A percentile compares a stretch with the other conserved stretches of the same genome.
Conservation (phyloP, 139 green algal species). For the Chlorella sp. region DNA sequence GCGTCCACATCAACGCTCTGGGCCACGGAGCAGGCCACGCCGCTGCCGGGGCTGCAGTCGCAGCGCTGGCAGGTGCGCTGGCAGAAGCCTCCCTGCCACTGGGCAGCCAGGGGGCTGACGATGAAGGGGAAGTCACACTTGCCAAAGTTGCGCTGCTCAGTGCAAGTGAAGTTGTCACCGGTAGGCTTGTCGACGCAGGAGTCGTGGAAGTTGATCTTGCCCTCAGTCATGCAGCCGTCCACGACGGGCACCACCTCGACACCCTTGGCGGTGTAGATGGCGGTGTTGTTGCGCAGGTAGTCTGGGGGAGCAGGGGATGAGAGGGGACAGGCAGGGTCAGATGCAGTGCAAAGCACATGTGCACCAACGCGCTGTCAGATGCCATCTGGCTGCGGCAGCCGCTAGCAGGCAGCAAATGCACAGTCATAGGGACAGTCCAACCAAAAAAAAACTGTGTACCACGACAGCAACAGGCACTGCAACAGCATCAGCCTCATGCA, state of each 20-base stretch:
- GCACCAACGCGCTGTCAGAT: not conserved
- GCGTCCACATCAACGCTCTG: too few relatives aligned
- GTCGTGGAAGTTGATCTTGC: constrained; percentile 45
- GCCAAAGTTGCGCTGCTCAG: constrained; percentile 29
- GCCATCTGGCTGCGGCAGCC: too few relatives aligned
- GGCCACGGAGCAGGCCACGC: too few relatives aligned
- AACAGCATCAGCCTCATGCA: too few relatives aligned
- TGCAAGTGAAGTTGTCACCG: constrained; percentile 50
- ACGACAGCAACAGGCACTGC: too few relatives aligned
- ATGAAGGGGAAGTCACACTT: constrained; percentile 49
- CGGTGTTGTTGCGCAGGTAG: constrained; percentile 57
- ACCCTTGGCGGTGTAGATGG: constrained; percentile 44
- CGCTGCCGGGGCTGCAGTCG: too few relatives aligned
- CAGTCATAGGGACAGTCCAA: too few relatives aligned
- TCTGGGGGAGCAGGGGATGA: too few relatives aligned
- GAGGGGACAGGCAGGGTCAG: too few relatives aligned
- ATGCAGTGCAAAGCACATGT: not conserved
- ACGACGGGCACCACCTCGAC: constrained; percentile 51
- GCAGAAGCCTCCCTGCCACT: constrained; percentile 60
- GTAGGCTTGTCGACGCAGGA: constrained; percentile 62
- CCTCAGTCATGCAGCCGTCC: constrained; percentile 54
- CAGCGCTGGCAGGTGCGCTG: constrained; percentile 53
- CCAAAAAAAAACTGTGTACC: too few relatives aligned
- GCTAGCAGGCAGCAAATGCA: too few relatives aligned
- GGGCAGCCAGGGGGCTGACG: constrained; percentile 39